Evolutionary conservation across 2,329 filamentous ascomycete species (phyloP).

Genomic region (Cladosporium oxysporum): DNA sequence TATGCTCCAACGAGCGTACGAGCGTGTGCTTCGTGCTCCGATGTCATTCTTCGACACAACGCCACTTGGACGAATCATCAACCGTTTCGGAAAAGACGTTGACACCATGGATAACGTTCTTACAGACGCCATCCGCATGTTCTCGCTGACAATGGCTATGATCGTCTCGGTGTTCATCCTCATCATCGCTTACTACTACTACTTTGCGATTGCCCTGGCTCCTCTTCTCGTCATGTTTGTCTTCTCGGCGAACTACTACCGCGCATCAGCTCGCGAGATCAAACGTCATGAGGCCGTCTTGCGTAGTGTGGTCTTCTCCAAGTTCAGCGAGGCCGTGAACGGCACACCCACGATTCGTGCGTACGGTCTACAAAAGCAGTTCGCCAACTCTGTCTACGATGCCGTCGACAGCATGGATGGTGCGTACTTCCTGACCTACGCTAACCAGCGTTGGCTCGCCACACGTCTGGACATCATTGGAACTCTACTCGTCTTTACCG

Average conservation of each 20-base stretch:
- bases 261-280: slow-evolving; percentile 86
- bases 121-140: slow-evolving; percentile 89
- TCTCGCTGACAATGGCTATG: slow-evolving; percentile 79
- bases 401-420: slow-evolving; percentile 89
- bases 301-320: slow-evolving; percentile 83
- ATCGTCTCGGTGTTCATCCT: slow-evolving; percentile 82
- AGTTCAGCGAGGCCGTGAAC: slow-evolving; percentile 84
- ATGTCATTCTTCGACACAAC: slow-evolving; percentile 98
- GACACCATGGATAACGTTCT: slow-evolving; percentile 95
- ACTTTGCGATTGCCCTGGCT: slow-evolving; percentile 71
- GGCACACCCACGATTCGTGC: slow-evolving; percentile 85
- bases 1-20: slow-evolving; percentile 80
- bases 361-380: slow-evolving; percentile 78
- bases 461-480: slow-evolving; percentile 82
- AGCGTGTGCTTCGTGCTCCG: slow-evolving; percentile 67
- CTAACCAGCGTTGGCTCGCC: slow-evolving; percentile 92
- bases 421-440: slow-evolving; percentile 92
- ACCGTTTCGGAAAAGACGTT: slow-evolving; percentile 92
- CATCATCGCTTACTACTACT: slow-evolving; percentile 94
- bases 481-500: slow-evolving; percentile 80
- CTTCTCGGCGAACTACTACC: slow-evolving; percentile 82
- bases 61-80: slow-evolving; percentile 90
- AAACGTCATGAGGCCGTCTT: slow-evolving; percentile 92
- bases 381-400: slow-evolving; percentile 67
- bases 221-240: slow-evolving; percentile 76